Percentiles rank a stretch among this genome's conserved stretches.
Conservation (phyloP, 2,329 filamentous ascomycete species). For the Fusarium sp. region DNA sequence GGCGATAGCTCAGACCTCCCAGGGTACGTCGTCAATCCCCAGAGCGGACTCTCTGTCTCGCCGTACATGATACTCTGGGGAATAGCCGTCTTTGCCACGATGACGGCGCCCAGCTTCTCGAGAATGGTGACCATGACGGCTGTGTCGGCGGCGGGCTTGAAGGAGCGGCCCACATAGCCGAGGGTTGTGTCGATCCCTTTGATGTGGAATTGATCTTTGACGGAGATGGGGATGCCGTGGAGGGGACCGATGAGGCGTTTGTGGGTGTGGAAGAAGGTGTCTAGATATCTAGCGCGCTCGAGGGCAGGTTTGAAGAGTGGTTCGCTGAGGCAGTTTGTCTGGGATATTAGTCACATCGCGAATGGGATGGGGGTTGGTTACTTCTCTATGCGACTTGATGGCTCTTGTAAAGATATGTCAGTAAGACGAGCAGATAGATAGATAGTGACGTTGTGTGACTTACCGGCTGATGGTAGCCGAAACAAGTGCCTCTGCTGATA, state of each 20-base stretch:
- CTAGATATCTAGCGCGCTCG: neutral
- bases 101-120: neutral
- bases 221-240: slow-evolving; percentile 1
- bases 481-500: neutral
- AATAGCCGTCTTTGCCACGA: neutral
- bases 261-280: neutral
- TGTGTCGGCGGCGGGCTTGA: neutral
- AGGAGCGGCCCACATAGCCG: neutral
- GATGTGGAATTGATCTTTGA: slow-evolving; percentile 5
- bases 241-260: neutral
- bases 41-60: slow-evolving; percentile 6
- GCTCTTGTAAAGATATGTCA: neutral
- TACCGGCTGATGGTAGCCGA: neutral
- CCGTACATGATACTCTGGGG: slow-evolving; percentile 14
- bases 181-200: neutral
- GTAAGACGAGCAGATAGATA: neutral
- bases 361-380: fast-evolving
- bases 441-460: neutral
- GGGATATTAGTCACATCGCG: neutral
- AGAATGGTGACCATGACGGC: neutral
- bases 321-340: slow-evolving; percentile 12
- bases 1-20: neutral
- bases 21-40: neutral
- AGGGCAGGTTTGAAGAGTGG: neutral
- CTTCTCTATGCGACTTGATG: neutral